Base-by-base conservation (phyloP, 2,329 filamentous ascomycete species). In the Venturia aucupariae region DNA sequence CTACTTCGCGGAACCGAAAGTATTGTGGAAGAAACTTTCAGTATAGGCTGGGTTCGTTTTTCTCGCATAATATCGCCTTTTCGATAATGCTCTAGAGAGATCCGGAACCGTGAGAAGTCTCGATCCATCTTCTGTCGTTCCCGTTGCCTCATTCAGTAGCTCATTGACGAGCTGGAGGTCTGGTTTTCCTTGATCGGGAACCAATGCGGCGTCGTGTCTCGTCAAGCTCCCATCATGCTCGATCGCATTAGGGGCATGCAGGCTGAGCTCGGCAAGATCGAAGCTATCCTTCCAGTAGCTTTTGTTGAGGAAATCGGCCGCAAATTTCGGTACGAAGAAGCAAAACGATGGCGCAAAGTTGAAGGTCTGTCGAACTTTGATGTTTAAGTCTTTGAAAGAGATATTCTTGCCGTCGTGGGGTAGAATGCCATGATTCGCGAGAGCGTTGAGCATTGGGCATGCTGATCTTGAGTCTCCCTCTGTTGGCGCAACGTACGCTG, bases 1-100 rank as follows among this genome's bases (percentile, higher is more conserved):
- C 66, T 68, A 74, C 73, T 75, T 74, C 22, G 76, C 72, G 64
- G 72, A 75, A n/a, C 76, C 76, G 65, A 78, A 78, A 64, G 74
- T 71, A 64, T 77, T 77, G 64, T 77, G 75, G 65, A 73, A 73
- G 30, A 71, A 67, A 55, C 69, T 73, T 63, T 74, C 72, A 2
- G 68, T 69, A 61, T 77, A 78, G 0, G 71, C 68, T 35, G 71
- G 68, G 61, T 77, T 78, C 38, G 72, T 72, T 57, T 67, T 71
- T 61, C 68, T 72, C 0, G 74, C 73, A 64, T 75, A 74, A 15
- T 69, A 68, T 62, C 75, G 71, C 63, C 73, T 69, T 68, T 72
- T 74, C 27, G 70, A 71, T 66, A 75, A 61, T 27, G 71, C 70
- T 22, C 68, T 66, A 32, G 71, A 72, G n/a, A 78, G 68, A 67